Evolutionary conservation across 768 basidiomycete species (phyloP), one percentile per base, ranked within the genome.

Genomic region (Baorangia bicolor): DNA sequence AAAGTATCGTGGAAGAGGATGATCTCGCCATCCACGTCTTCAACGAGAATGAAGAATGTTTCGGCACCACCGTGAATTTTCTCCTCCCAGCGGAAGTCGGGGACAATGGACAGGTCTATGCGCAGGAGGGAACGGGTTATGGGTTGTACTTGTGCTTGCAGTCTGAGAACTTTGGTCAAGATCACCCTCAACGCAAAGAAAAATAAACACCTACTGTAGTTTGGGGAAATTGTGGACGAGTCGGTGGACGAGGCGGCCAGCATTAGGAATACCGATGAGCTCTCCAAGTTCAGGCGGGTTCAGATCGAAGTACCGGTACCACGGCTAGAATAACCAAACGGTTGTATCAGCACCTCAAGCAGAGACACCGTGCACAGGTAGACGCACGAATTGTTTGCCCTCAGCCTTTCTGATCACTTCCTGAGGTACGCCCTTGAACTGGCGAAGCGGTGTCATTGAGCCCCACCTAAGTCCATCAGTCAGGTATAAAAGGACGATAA

Each of bases 51-150:
- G 70, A 89, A 83, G 80, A 99, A 99, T 0, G 89, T 86, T 72
- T 98, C 94, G 0, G 92, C 86, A 0, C 78, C 72, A 4, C 94
- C 92, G 61, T 98, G 96, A 7, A 94, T 83, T 70, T 92, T 92
- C 64, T 94, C 92, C 35, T 98, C 95, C 97, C 97, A 99, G 42
- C 88, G 83, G 84, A 98, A 99, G 68, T 98, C 97, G n/a, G 97
- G 95, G 4, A 86, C 84, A 67, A 99, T 95, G 3, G 92, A 93
- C 16, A 99, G 74, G 60, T 98, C 96, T 52, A 98, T 88, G 33
- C 92, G 86, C 14, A 99, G 81, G 14, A 98, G 83, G 0, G 93
- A 91, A 11, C 95, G 87, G 0, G 97, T 98, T 65, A 99, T 94
- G 0, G 96, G 97, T 64, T 97, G 92, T 0, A 98, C 96, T 66